phyloP scores from a whole-genome alignment of 306 rosid genomes.

The Rosa multiflora region DNA sequence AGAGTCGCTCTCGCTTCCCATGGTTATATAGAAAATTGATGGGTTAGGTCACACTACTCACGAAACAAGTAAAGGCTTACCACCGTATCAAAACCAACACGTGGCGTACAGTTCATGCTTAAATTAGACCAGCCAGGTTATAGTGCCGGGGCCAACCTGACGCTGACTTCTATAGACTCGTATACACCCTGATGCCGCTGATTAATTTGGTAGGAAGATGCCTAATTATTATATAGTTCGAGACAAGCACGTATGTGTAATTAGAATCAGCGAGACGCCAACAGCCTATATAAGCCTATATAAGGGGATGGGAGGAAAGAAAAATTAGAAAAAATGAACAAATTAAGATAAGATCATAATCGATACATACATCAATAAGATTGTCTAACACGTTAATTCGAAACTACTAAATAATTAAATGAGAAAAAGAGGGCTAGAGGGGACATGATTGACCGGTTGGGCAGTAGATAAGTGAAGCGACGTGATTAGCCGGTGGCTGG shows the following conservation, averaged over 20 bases:
- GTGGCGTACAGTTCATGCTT: background rate
- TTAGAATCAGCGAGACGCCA: no score
- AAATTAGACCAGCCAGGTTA: background rate
- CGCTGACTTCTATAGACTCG: background rate
- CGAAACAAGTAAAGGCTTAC: background rate
- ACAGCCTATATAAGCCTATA: no score
- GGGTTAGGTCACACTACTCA: background rate
- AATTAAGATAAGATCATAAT: no score
- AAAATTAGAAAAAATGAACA: no score
- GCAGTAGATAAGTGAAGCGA: background rate
- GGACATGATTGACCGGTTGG: background rate
- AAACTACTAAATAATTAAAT: background rate
- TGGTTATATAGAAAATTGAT: background rate
- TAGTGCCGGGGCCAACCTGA: background rate
- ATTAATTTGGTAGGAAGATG: no score
- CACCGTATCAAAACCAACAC: background rate
- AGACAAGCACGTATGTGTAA: no score
- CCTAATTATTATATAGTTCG: no score
- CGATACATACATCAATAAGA: no score
- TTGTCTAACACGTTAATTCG: no score
- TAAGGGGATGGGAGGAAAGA: no score
- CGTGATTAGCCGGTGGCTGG: slow-evolving; percentile 18
- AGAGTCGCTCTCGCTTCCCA: background rate
- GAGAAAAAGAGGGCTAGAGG: background rate
- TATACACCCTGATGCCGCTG: background rate